A percentile compares a stretch with the other conserved stretches of the same genome.
phyloP scores from a whole-genome alignment of 768 basidiomycete genomes.

The Mrakia gelida region DNA sequence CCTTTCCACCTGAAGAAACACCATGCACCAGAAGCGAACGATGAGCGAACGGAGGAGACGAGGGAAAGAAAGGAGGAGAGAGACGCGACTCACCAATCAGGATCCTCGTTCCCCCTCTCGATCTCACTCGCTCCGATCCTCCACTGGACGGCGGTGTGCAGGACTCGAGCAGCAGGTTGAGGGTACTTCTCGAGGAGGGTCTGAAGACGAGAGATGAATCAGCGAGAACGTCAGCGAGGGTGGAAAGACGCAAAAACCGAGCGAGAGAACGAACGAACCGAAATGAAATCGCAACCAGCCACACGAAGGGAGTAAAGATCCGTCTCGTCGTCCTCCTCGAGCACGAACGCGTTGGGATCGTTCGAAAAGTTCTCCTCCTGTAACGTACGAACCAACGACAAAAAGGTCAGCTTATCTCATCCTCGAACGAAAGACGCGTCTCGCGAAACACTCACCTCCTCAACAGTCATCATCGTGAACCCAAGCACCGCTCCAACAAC shows the following conservation, averaged over 20 bases:
- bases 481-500: slow-evolving; percentile 59
- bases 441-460: slow-evolving; percentile 59
- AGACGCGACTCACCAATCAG: slow-evolving; percentile 57
- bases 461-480: slow-evolving; percentile 80
- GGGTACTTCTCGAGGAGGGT: slow-evolving; percentile 46
- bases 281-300: slow-evolving; percentile 75
- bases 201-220: too few relatives aligned
- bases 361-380: slow-evolving; percentile 88
- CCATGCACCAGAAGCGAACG: not conserved
- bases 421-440: too few relatives aligned
- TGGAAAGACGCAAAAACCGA: too few relatives aligned
- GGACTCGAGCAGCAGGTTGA: slow-evolving; percentile 43
- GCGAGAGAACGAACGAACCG: slow-evolving; percentile 16
- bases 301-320: slow-evolving; percentile 75
- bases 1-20: slow-evolving; percentile 96
- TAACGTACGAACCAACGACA: not conserved
- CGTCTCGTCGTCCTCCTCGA: slow-evolving; percentile 90
- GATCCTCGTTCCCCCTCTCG: slow-evolving; percentile 46
- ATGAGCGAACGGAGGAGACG: slow-evolving; percentile 5
- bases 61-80: not conserved
- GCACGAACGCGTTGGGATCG: slow-evolving; percentile 86
- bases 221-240: too few relatives aligned
- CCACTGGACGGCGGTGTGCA: slow-evolving; percentile 47
- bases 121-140: not conserved
- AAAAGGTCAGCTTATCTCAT: not conserved